Percentiles rank a stretch among this genome's conserved stretches.
These are phyloP conservation scores for Streptanthus diversifolius DNA, from an alignment of 345 rosid genomes.

Conservation along the genomic window DNA sequence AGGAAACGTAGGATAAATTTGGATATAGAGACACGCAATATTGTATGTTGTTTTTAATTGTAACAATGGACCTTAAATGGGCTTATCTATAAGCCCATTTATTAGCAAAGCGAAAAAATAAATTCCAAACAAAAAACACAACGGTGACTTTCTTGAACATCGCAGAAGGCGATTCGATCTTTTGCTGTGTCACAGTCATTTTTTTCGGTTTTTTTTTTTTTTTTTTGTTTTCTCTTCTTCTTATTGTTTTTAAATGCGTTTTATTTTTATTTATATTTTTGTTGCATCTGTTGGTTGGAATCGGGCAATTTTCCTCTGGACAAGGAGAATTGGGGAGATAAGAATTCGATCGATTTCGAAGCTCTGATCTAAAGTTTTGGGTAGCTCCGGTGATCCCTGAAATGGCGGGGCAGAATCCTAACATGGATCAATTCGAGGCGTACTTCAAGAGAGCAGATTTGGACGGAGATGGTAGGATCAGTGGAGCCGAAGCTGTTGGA, in stretches of 20 bases:
- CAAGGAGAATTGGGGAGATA: slow-evolving; percentile 25
- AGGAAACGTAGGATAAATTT: not conserved
- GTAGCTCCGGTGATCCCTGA: slow-evolving; percentile 16
- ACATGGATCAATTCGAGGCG: slow-evolving; percentile 76
- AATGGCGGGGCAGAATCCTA: slow-evolving; percentile 54
- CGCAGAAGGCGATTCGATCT: slow-evolving; percentile 1
- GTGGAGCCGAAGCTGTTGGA: slow-evolving; percentile 85
- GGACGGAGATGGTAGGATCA: slow-evolving; percentile 90
- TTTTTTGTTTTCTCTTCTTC: too few relatives aligned
- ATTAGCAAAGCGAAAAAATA: not conserved
- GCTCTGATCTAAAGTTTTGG: slow-evolving; percentile 5
- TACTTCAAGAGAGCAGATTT: slow-evolving; percentile 91
- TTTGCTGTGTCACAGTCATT: slow-evolving; percentile 18
- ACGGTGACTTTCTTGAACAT: not conserved
- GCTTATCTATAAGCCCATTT: slow-evolving; percentile 13
- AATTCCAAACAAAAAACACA: not conserved
- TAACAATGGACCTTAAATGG: not conserved
- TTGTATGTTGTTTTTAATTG: not conserved
- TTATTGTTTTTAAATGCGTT: too few relatives aligned
- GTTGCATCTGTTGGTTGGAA: slow-evolving; percentile 18
- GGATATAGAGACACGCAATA: not conserved
- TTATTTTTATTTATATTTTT: not conserved
- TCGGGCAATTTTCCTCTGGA: slow-evolving; percentile 16
- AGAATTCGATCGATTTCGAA: slow-evolving; percentile 27
- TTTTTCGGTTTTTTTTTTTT: not conserved